Evolutionary conservation across 1,139 yeast genomes (phyloP), one percentile per base, ranked within the genome.

Genomic region (Dujonia santamariae): DNA sequence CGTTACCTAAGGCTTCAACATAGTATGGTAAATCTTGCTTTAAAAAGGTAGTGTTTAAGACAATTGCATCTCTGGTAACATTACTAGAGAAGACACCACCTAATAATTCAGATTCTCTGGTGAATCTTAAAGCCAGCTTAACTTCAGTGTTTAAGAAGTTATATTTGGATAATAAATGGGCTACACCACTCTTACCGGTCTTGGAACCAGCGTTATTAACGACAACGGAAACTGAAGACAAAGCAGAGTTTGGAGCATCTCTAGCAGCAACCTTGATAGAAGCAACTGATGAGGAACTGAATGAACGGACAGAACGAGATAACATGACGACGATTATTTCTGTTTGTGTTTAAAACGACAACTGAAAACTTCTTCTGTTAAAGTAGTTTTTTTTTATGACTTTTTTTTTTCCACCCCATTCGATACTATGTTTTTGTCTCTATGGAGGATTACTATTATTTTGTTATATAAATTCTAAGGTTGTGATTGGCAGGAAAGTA

Each of bases 101-200:
- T 51, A 92, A 75, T 47, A 92, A 78, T 69, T 94, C 99, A 37
- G 92, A 70, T 68, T 94, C 98, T 66, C 98, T 85, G 53, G 90
- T 85, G 55, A 90, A 74, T 70, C 98, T 85, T 58, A 92, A 75
- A 21, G 95, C 96, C 23, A 96, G 84, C 63, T 88, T 87, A 51
- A 78, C 61, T 46, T 74, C 73, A 43, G 96, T 88, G 73, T 85
- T 84, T 62, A 85, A 78, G 72, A 84, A 92, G 53, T 83, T 83
- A 63, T 78, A 88, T 63, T 88, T 79, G 52, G 94, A 79, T 54
- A 90, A 75, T 48, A 88, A 67, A 63, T 92, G 97, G 33, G 97
- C 74, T 45, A 83, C 66, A 63, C 98, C 98, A 42, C 88, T 80
- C 58, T 80, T 78, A 34, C 77, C 62, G 39, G 81, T 74, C 59